These are phyloP conservation scores for Marchantia polymorpha DNA, from an alignment of 225 moss, liverwort and hornwort species.

Conservation along the genomic window DNA sequence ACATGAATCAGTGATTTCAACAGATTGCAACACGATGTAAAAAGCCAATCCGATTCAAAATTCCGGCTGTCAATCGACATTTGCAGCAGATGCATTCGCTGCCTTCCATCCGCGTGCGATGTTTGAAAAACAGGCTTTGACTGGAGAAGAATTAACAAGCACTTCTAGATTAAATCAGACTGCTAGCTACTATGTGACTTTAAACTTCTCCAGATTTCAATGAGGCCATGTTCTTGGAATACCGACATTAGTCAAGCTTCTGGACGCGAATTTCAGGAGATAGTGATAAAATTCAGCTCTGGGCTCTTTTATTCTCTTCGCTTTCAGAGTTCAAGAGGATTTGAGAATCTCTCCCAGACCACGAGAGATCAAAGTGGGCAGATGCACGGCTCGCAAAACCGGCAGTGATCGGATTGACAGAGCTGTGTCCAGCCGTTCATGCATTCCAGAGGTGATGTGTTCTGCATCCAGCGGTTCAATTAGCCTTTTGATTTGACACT, in stretches of 20 bases:
- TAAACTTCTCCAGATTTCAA: background rate
- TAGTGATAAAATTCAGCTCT: background rate
- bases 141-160: background rate
- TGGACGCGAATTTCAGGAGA: background rate
- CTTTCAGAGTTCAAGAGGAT: background rate
- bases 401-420: background rate
- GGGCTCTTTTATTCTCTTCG: background rate
- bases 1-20: too few relatives aligned
- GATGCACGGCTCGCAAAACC: background rate
- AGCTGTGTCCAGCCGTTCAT: background rate
- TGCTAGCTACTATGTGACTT: background rate
- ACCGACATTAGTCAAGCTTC: background rate
- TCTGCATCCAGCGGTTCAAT: background rate
- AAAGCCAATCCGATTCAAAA: too few relatives aligned
- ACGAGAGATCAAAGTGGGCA: background rate
- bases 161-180: background rate
- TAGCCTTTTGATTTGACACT: constrained; percentile 18
- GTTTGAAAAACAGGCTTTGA: background rate
- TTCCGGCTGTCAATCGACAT: too few relatives aligned
- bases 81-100: background rate
- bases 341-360: background rate
- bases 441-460: background rate
- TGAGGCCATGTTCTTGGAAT: too few relatives aligned
- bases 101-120: background rate
- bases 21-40: too few relatives aligned